Conservation (phyloP, 164 flowering plant species). For the Liquidambar formosana region DNA sequence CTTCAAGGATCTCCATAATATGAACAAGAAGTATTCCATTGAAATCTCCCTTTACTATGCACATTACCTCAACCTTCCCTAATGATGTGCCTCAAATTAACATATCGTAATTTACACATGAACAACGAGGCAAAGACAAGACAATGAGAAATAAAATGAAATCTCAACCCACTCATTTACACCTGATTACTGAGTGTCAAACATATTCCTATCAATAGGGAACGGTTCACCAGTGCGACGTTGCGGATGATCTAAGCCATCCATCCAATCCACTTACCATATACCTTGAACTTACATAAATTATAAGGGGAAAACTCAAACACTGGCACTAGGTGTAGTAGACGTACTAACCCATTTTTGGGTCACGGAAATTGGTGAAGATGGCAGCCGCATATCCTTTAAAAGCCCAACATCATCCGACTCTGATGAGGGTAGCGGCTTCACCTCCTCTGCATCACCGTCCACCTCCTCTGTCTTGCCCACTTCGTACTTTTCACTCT, state of each 20-base stretch:
- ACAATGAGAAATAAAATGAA: neutral
- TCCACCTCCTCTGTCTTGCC: neutral
- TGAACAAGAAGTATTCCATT: too few species aligned
- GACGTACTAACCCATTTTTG: conserved; percentile 38
- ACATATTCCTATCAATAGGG: too few species aligned
- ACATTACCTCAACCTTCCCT: conserved; percentile 9
- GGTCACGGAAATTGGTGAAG: conserved; percentile 41
- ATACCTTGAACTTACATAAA: too few species aligned
- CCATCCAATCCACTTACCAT: too few species aligned
- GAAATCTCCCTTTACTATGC: conserved; percentile 8
- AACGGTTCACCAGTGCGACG: too few species aligned
- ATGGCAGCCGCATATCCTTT: conserved; percentile 9
- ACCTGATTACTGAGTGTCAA: too few species aligned
- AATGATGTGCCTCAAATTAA: neutral
- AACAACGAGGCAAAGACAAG: neutral
- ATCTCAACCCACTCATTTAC: neutral
- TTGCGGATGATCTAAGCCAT: too few species aligned
- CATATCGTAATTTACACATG: too few species aligned
- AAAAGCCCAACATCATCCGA: conserved; percentile 26
- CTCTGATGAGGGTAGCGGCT: conserved; percentile 23
- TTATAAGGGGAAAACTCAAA: neutral
- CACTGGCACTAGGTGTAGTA: conserved; percentile 35
- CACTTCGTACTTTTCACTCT: too few species aligned
- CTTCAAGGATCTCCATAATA: too few species aligned
- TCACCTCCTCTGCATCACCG: neutral